phyloP scores from a whole-genome alignment of 2,329 filamentous ascomycete species.

The Fusarium sp. region DNA sequence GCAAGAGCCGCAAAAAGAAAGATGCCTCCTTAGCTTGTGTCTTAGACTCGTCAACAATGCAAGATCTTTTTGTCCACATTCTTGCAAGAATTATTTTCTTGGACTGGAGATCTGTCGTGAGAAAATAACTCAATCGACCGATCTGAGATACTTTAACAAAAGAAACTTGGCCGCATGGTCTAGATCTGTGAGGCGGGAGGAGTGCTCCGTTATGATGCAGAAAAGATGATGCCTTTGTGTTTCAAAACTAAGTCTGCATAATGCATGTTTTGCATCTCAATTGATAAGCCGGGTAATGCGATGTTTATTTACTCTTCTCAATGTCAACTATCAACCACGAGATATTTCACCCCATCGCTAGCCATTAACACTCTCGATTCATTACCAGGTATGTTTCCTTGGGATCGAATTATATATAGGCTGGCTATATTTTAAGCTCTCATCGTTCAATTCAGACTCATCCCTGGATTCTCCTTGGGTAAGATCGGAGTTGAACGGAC shows the following conservation, averaged over 20 bases:
- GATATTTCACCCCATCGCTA: not conserved
- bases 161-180: slow-evolving; percentile 8
- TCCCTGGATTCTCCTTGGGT: not conserved
- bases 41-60: not conserved
- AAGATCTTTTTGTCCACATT: fast-evolving
- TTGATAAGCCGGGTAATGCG: slow-evolving; percentile 10
- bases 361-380: not conserved
- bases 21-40: not conserved
- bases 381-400: not conserved
- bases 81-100: fast-evolving
- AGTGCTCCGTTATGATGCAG: slow-evolving; percentile 17
- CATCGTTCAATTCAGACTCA: not conserved
- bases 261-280: slow-evolving; percentile 36
- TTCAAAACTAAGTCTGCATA: slow-evolving; percentile 28
- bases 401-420: too few relatives aligned
- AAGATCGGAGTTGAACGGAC: not conserved
- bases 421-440: not conserved
- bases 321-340: not conserved
- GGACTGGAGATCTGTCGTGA: not conserved
- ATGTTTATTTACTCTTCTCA: slow-evolving; percentile 17
- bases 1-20: slow-evolving; percentile 4
- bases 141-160: slow-evolving; percentile 1
- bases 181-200: not conserved
- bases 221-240: slow-evolving; percentile 26
- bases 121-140: not conserved